Base-by-base conservation (phyloP, 208 protist species). In the Wallacemonas sp. region DNA sequence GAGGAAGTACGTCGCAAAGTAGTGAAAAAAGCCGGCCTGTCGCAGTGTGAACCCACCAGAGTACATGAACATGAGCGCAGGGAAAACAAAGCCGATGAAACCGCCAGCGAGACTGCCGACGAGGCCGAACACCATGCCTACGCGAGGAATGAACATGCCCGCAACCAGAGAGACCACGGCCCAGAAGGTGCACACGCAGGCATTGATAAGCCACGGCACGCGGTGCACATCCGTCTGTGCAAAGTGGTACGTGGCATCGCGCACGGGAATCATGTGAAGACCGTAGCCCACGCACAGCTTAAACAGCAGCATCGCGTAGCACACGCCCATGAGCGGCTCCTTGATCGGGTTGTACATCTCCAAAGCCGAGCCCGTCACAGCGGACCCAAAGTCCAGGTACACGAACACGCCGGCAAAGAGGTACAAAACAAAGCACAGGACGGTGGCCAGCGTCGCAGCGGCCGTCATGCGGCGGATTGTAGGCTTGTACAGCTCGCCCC, bases 331-430 rank as follows among this genome's bases (percentile, higher is more conserved):
- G 61, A 83, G 36, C 5, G 42, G 26, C 30, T 90, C 72, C 26
- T 77, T 39, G 12, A 80, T 64, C 6, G 90, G 85, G 58, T 86
- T 77, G 69, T 90, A 93, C 55, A 80, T 68, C 39, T 51, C 65
- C 41, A 95, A 71, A 27, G 83, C 76, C 22, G 83, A 88, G n/a
- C 62, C 66, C 4, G 49, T 70, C 5, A 85, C 56, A 28, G 44
- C 46, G 0, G 66, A 0, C n/a, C 82, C 84, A 70, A 93, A 95
- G 61, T 93, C 81, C 4, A 86, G 39, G 63, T 94, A 93, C 30
- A 86, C 90, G 68, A 93, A 92, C 31, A 94, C 67, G 17, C 90
- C 86, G 1, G 77, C 74, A n/a, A 88, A 62, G 62, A 88, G 72
- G 79, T 96, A 96, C 11, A 96, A 44, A 4, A 61, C 28, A 19